Conservation (phyloP, 257 asterid genomes). For the Nemophila menziesii region DNA sequence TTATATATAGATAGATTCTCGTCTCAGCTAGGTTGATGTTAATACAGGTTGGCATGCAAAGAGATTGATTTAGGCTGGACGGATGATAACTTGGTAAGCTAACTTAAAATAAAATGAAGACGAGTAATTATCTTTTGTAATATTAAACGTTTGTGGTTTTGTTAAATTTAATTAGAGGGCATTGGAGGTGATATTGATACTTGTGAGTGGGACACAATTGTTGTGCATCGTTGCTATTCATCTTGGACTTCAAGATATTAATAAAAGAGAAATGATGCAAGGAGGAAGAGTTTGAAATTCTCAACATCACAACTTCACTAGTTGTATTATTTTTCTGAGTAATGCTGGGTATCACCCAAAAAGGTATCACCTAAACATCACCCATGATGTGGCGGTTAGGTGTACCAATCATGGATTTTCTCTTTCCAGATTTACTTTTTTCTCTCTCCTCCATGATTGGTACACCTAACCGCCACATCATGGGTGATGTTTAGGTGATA, state of each 20-base stretch:
- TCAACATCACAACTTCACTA: neutral
- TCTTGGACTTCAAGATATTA: slow-evolving; percentile 28
- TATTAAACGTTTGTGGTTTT: neutral
- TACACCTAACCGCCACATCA: too few species aligned
- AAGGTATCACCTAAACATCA: too few species aligned
- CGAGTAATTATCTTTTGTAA: neutral
- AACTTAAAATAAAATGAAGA: neutral
- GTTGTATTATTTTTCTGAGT: too few species aligned
- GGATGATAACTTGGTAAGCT: slow-evolving; percentile 50
- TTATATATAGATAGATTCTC: neutral
- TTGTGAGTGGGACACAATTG: slow-evolving; percentile 66
- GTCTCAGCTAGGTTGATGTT: neutral
- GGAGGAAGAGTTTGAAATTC: slow-evolving; percentile 7
- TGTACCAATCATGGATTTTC: too few species aligned
- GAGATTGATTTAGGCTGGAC: slow-evolving; percentile 81
- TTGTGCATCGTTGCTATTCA: slow-evolving; percentile 60
- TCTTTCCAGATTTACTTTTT: too few species aligned
- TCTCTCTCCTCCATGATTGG: too few species aligned
- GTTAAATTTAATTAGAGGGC: slow-evolving; percentile 35
- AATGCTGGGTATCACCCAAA: too few species aligned
- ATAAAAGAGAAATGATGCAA: slow-evolving; percentile 3
- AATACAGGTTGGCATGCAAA: slow-evolving; percentile 76
- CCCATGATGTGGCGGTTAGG: too few species aligned
- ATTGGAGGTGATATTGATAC: slow-evolving; percentile 59
- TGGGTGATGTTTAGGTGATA: too few species aligned